Evolutionary conservation across 1,139 yeast genomes (phyloP).

Genomic region (Hemisphaericaspora xylanilytica): DNA sequence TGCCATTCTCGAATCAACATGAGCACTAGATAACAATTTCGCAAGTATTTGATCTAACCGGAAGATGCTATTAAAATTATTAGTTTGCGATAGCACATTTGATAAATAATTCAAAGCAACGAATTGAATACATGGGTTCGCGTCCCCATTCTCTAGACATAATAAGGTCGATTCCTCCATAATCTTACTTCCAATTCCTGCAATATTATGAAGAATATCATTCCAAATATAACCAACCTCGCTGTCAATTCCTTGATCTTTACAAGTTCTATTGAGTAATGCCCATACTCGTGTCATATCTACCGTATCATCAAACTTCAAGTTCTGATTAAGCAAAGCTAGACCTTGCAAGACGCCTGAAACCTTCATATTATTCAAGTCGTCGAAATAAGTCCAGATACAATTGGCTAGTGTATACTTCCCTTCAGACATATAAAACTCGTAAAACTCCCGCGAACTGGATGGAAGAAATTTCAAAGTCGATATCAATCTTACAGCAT

Average conservation of each 20-base stretch:
- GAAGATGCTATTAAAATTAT: constrained; percentile 2
- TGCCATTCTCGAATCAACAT: constrained; percentile 40
- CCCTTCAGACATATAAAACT: constrained; percentile 28
- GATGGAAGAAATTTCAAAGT: constrained; percentile 10
- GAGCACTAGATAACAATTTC: constrained; percentile 26
- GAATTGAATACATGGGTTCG: constrained; percentile 4
- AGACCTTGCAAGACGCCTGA: constrained; percentile 10
- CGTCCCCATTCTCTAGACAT: constrained; percentile 8
- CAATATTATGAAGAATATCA: constrained; percentile 9
- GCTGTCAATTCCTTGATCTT: constrained; percentile 8
- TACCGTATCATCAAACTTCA: constrained; percentile 10
- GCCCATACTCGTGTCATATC: constrained; percentile 10
- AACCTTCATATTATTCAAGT: constrained; percentile 2
- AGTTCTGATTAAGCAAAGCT: constrained; percentile 9
- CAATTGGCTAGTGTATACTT: constrained; percentile 22
- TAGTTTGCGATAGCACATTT: constrained; percentile 8
- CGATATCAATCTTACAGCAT: constrained; percentile 6
- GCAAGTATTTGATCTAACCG: constrained; percentile 28
- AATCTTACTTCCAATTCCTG: neutral
- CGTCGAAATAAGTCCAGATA: constrained; percentile 17
- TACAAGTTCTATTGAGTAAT: constrained; percentile 6
- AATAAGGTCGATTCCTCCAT: constrained; percentile 9
- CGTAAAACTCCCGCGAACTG: constrained; percentile 23
- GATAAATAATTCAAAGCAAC: constrained; percentile 13
- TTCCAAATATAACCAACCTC: constrained; percentile 13